These are phyloP conservation scores for Fagopyrum homotropicum DNA, from an alignment of 148 eudicot species.

Conservation along the genomic window DNA sequence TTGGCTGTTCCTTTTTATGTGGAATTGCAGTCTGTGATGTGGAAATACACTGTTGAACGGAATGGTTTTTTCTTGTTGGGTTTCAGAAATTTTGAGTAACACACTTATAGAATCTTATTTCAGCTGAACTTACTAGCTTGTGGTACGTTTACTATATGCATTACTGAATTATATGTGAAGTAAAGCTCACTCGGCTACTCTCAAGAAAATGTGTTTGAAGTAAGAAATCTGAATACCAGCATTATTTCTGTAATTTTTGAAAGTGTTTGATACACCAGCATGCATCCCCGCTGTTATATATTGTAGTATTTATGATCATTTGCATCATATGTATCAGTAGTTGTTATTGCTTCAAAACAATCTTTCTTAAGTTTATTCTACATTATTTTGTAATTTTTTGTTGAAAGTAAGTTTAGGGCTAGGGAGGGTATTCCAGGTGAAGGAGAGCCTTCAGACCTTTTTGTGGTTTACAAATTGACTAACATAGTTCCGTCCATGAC, in stretches of 20 bases:
- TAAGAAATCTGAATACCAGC: background rate
- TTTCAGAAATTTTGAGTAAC: too few species aligned
- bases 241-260: background rate
- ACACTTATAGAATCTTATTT: too few species aligned
- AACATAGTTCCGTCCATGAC: too few species aligned
- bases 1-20: too few species aligned
- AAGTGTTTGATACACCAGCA: background rate
- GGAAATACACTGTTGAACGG: too few species aligned
- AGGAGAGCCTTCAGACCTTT: too few species aligned
- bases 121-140: too few species aligned
- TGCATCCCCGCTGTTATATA: background rate
- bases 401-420: background rate
- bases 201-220: background rate
- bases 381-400: background rate
- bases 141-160: too few species aligned
- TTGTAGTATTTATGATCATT: background rate
- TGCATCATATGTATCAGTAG: background rate
- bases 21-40: too few species aligned
- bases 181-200: background rate
- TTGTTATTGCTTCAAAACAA: background rate
- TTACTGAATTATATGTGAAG: background rate
- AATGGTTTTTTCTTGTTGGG: too few species aligned
- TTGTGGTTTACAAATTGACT: too few species aligned
- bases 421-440: background rate
- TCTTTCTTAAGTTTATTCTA: background rate